Conservation (phyloP, 2,329 filamentous ascomycete species). For the Fusarium bulbicola region DNA sequence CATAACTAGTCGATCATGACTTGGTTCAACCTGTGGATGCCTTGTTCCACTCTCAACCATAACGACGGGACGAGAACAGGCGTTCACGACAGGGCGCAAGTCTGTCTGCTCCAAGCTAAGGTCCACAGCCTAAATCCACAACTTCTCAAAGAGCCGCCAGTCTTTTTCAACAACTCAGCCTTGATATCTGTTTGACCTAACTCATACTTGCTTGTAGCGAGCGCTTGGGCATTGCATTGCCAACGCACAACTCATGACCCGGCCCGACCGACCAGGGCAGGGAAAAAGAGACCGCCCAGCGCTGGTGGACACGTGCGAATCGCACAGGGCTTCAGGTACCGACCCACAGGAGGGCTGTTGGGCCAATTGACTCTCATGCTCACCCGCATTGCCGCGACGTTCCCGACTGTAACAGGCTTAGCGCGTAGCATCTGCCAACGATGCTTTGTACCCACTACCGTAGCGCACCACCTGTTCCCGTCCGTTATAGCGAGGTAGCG, state of each 20-base stretch:
- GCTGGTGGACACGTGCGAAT: conserved; percentile 37
- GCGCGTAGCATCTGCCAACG: conserved; percentile 13
- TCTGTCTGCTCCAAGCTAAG: neutral
- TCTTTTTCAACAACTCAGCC: conserved; percentile 5
- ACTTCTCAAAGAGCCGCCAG: neutral
- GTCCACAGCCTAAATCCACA: neutral
- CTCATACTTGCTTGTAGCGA: conserved; percentile 24
- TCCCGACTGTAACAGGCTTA: conserved; percentile 8
- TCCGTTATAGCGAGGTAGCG: conserved; percentile 23
- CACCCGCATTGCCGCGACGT: conserved; percentile 35
- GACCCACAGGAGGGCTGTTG: conserved; percentile 2
- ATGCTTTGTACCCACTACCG: conserved; percentile 23
- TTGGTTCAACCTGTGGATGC: conserved; percentile 18
- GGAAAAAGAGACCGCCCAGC: neutral
- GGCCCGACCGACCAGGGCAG: conserved; percentile 26
- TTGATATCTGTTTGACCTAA: neutral
- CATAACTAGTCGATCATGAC: conserved; percentile 20
- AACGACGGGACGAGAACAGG: conserved; percentile 19
- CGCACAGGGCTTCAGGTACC: conserved; percentile 38
- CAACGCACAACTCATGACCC: conserved; percentile 36
- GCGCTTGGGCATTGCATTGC: conserved; percentile 21
- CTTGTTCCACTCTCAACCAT: conserved; percentile 26
- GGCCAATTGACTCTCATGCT: conserved; percentile 28
- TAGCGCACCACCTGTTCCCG: conserved; percentile 32
- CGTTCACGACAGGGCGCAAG: conserved; percentile 2